Conservation (phyloP, 768 basidiomycete species). For the Phanerochaete carnosa region DNA sequence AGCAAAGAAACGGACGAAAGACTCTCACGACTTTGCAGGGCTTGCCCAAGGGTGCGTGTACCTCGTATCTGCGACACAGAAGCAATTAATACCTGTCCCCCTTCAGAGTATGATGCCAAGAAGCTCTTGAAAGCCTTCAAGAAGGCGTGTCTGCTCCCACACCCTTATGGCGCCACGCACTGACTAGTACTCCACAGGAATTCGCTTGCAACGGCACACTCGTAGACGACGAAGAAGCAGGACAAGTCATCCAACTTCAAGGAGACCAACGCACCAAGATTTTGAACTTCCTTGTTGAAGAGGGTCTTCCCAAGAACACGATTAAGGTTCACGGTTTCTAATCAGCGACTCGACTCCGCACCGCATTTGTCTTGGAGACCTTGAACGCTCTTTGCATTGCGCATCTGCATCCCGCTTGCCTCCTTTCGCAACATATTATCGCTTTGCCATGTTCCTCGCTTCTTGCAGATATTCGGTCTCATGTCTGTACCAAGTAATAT, state of each 20-base stretch:
- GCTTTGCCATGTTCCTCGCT: constrained; percentile 21
- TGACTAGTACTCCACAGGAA: constrained; percentile 49
- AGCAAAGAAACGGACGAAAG: constrained; percentile 99
- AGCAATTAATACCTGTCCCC: constrained; percentile 1
- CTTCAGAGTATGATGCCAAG: constrained; percentile 90
- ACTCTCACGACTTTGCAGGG: constrained; percentile 97
- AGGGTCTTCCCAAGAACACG: constrained; percentile 70
- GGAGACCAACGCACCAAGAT: constrained; percentile 97
- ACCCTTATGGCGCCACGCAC: not conserved
- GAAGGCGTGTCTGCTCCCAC: constrained; percentile 55
- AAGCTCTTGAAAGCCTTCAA: constrained; percentile 99
- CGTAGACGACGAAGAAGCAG: constrained; percentile 93
- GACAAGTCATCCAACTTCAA: constrained; percentile 97
- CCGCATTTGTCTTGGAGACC: not conserved
- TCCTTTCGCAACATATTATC: constrained; percentile 9
- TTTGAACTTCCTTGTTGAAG: constrained; percentile 78
- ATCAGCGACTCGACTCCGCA: constrained; percentile 17
- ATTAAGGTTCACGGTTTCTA: constrained; percentile 91
- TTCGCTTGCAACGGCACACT: constrained; percentile 98
- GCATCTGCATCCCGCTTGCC: constrained; percentile 6
- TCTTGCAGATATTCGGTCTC: constrained; percentile 23
- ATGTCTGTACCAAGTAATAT: constrained; percentile 26
- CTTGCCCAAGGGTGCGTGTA: constrained; percentile 75
- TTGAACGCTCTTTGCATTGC: constrained; percentile 1
- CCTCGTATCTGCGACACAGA: not conserved